Evolutionary conservation across 768 basidiomycete genomes (phyloP), one percentile per base, ranked within the genome.

Genomic region (Fibroporia radiculosa): DNA sequence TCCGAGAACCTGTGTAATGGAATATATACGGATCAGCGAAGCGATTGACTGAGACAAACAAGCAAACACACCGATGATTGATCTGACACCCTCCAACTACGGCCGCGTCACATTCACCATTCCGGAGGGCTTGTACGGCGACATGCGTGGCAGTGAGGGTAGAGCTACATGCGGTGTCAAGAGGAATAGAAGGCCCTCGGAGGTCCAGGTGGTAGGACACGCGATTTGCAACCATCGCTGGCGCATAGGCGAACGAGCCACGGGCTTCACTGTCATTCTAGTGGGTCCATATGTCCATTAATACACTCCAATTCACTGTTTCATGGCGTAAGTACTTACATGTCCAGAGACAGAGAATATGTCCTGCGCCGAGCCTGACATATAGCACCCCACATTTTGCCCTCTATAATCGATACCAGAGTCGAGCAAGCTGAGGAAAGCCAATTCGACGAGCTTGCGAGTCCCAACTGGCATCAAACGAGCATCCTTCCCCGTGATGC

Each of bases 151-250:
- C 71, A 4, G 62, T 67, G n/a, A 70, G 55, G 13, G 63, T 65
- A 16, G 73, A 75, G 27, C 71, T 74, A 49, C 75, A 77, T 1
- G 72, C 72, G 0, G 71, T 74, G 47, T 77, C 74, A 0, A 68
- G 51, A 4, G 73, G 69, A 26, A 76, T 47, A 3, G 75, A 77
- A 11, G 75, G 76, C 11, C 74, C 74, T 1, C 57, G 63, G 16
- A 68, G 45, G 40, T 69, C 64, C 34, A 71, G 54, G 44, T 67
- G 63, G 48, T 72, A 69, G 1, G 71, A 69, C 28, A 72, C 56
- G 26, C 60, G 56, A 54, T 71, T 72, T 16, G 71, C 67, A 5
- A 71, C 56, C 56, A 63, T 66, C 7, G 57, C 50, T 10, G 67
- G 63, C 26, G 53, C 49, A 6, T 56, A 61, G 6, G 63, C 63